Conservation (phyloP, 2,329 filamentous ascomycete genomes). For the Neurospora sp. region DNA sequence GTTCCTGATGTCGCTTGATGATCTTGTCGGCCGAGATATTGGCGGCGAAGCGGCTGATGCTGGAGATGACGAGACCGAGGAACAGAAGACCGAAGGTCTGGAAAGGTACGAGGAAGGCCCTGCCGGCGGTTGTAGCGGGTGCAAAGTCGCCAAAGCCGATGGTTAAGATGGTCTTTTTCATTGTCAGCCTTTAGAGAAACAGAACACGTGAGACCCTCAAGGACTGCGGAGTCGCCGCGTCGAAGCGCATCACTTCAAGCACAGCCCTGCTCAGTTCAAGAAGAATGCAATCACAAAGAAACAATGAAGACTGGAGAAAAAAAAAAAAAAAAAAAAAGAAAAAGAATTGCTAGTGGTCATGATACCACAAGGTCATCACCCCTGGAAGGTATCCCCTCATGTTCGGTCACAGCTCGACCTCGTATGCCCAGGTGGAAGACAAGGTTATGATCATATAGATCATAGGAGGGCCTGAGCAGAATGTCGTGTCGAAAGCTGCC, state of each 20-base stretch:
- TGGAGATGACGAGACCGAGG: conserved; percentile 57
- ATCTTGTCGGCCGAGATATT: conserved; percentile 55
- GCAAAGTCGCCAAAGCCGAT: conserved; percentile 55
- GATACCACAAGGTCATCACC: neutral
- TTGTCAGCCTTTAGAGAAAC: neutral
- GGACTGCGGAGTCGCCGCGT: neutral
- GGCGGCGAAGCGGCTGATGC: conserved; percentile 49
- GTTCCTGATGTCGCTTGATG: conserved; percentile 47
- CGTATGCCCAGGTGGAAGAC: neutral
- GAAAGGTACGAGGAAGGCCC: conserved; percentile 57
- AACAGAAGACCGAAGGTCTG: conserved; percentile 60
- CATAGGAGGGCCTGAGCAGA: neutral
- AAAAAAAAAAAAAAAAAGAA: neutral
- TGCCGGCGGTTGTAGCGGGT: conserved; percentile 38
- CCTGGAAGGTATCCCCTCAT: neutral
- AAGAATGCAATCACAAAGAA: no score
- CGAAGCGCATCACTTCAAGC: neutral
- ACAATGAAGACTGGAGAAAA: neutral
- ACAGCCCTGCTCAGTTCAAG: no score
- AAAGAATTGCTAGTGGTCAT: neutral
- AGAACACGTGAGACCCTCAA: no score
- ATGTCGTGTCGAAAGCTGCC: neutral
- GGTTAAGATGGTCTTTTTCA: conserved; percentile 37
- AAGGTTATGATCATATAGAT: neutral
- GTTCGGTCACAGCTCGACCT: neutral